Conservation (phyloP, 208 protist species). For the Trypanosoma platydactyli region DNA sequence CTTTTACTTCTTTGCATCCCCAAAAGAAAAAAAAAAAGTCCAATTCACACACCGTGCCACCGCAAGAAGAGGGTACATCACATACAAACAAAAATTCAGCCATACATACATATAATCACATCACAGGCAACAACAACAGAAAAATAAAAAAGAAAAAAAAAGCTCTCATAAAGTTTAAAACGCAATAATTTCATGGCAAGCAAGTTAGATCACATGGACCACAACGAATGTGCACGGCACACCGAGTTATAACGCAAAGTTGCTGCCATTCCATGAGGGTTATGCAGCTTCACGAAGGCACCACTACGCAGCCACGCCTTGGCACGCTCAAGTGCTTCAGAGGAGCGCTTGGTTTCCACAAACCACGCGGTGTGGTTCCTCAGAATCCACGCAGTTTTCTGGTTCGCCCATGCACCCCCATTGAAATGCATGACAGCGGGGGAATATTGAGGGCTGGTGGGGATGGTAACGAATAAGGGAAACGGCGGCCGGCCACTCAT, state of each 20-base stretch:
- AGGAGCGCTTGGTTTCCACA: constrained; percentile 1
- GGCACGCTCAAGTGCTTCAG: neutral
- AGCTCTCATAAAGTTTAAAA: too few relatives aligned
- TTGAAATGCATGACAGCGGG: constrained; percentile 15
- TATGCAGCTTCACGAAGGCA: constrained; percentile 13
- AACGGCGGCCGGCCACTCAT: neutral
- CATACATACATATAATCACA: too few relatives aligned
- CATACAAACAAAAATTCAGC: too few relatives aligned
- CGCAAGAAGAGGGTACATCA: too few relatives aligned
- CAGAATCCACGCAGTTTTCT: neutral
- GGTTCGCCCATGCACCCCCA: neutral
- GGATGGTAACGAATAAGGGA: constrained; percentile 4
- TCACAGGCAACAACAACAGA: too few relatives aligned
- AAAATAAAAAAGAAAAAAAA: too few relatives aligned
- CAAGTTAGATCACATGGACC: too few relatives aligned
- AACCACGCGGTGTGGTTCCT: constrained; percentile 10
- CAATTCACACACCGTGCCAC: too few relatives aligned
- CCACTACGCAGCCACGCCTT: neutral
- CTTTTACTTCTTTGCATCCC: constrained; percentile 17
- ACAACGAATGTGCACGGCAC: too few relatives aligned
- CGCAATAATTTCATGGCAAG: too few relatives aligned
- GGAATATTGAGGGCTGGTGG: neutral
- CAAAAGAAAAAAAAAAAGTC: constrained; percentile 3
- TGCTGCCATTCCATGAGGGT: too few relatives aligned
- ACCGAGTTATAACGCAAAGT: too few relatives aligned